phyloP scores from a whole-genome alignment of 257 asterid genomes.

The Penstemon eatonii region DNA sequence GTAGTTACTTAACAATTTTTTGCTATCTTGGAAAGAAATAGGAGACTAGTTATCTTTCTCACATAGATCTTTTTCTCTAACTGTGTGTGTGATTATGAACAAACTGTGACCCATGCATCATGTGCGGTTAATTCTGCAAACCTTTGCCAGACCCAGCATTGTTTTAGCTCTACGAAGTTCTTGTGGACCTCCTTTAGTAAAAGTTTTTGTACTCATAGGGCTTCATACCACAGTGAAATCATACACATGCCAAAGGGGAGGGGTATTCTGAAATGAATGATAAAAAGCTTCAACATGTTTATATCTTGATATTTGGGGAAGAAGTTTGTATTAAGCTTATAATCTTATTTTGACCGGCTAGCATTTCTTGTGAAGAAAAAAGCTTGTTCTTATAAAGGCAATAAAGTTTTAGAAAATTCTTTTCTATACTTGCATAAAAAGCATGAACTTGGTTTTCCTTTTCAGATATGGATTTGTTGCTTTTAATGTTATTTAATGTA shows the following conservation, averaged over 20 bases:
- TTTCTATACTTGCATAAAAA: too few relatives aligned
- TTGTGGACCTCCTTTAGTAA: not conserved
- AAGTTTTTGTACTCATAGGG: not conserved
- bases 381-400: not conserved
- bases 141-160: not conserved
- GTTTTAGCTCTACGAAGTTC: not conserved
- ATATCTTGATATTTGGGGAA: too few relatives aligned
- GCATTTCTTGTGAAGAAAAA: not conserved
- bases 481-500: not conserved
- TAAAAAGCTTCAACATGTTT: too few relatives aligned
- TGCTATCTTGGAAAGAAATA: too few relatives aligned
- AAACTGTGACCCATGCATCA: too few relatives aligned
- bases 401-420: not conserved
- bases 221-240: not conserved
- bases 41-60: too few relatives aligned
- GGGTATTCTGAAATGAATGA: too few relatives aligned
- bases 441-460: not conserved
- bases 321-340: too few relatives aligned
- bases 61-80: too few relatives aligned
- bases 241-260: not conserved
- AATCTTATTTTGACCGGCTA: not conserved
- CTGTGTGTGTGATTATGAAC: too few relatives aligned
- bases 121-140: too few relatives aligned
- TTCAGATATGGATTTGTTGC: not conserved
- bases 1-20: too few relatives aligned